Conservation (phyloP, 305 asterid species). For the Striga hermonthica region DNA sequence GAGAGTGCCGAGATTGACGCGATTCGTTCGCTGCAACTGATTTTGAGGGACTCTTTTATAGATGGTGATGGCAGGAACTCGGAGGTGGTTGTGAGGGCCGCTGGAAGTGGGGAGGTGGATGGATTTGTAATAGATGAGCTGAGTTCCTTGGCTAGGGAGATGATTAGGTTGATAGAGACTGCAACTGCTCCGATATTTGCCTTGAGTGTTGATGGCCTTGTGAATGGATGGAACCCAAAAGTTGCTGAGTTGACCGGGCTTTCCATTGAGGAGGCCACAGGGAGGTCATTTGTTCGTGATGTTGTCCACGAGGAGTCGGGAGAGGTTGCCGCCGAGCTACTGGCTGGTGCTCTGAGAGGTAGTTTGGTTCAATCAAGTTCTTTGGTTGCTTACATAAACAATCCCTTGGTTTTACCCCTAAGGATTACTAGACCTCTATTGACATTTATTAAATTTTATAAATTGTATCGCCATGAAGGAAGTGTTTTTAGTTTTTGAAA, state of each 20-base stretch:
- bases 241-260: slow-evolving; percentile 68
- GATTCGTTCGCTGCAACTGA: slow-evolving; percentile 74
- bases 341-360: slow-evolving; percentile 16
- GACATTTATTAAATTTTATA: not conserved
- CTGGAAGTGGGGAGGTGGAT: slow-evolving; percentile 46
- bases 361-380: not conserved
- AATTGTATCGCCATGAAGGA: not conserved
- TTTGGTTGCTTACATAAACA: not conserved
- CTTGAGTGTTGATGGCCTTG: slow-evolving; percentile 58
- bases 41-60: slow-evolving; percentile 56
- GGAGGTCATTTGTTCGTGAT: slow-evolving; percentile 66
- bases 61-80: slow-evolving; percentile 39
- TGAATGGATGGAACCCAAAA: slow-evolving; percentile 76
- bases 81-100: slow-evolving; percentile 39
- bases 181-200: slow-evolving; percentile 81
- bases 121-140: slow-evolving; percentile 65
- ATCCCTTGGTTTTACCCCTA: not conserved
- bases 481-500: no score
- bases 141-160: slow-evolving; percentile 70
- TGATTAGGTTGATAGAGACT: slow-evolving; percentile 77
- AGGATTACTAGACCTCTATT: not conserved
- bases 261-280: slow-evolving; percentile 60
- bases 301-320: slow-evolving; percentile 53
- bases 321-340: slow-evolving; percentile 63
- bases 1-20: slow-evolving; percentile 79